Evolutionary conservation across 805 yeast species (phyloP).

Genomic region (Spathaspora girioi): DNA sequence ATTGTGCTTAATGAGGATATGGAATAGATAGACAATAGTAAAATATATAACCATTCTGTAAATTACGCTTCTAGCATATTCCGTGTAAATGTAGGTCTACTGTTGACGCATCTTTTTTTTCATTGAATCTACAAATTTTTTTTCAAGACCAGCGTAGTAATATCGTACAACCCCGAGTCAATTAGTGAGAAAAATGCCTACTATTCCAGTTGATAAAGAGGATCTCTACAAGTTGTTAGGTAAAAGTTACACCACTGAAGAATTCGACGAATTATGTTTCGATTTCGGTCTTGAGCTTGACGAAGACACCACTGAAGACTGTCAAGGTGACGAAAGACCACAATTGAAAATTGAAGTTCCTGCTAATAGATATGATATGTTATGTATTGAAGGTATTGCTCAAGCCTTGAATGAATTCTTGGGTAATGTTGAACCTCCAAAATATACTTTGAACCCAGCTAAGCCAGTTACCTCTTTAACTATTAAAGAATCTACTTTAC

Average conservation of each 20-base stretch:
- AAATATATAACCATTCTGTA: not conserved
- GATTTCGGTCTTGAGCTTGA: slow-evolving; percentile 97
- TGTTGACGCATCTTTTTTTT: not conserved
- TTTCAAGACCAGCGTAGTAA: not conserved
- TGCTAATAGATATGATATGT: slow-evolving; percentile 97
- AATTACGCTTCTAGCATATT: not conserved
- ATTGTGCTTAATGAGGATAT: slow-evolving; percentile 17
- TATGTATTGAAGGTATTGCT: slow-evolving; percentile 97
- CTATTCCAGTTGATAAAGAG: slow-evolving; percentile 90
- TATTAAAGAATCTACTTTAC: slow-evolving; percentile 68
- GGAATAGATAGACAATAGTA: slow-evolving; percentile 11
- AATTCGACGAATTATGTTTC: slow-evolving; percentile 95
- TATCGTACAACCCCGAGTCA: not conserved
- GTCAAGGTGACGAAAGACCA: slow-evolving; percentile 81
- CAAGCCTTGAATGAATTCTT: slow-evolving; percentile 90
- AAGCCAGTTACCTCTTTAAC: slow-evolving; percentile 62
- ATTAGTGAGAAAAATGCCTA: slow-evolving; percentile 64
- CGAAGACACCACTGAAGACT: slow-evolving; percentile 88
- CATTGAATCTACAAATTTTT: not conserved
- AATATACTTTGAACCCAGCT: slow-evolving; percentile 58
- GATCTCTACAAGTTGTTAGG: slow-evolving; percentile 83
- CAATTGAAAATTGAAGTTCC: slow-evolving; percentile 95
- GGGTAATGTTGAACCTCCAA: slow-evolving; percentile 65
- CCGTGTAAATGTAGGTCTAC: not conserved
- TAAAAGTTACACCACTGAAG: slow-evolving; percentile 63